phyloP scores from a whole-genome alignment of 352 stramenopile species.

The Pythium vanterpoolii region DNA sequence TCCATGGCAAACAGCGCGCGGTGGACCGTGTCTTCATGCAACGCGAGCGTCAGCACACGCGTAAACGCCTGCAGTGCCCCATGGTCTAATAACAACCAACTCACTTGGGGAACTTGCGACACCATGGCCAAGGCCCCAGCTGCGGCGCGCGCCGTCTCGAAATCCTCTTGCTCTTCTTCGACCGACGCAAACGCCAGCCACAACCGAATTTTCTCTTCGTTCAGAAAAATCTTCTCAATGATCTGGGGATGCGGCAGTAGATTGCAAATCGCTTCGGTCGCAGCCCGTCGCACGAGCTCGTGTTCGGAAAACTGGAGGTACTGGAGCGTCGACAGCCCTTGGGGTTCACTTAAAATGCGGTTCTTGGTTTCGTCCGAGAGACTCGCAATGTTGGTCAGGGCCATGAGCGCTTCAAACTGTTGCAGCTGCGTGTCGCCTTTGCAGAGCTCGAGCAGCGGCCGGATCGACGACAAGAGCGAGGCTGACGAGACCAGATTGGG shows the following conservation, averaged over 20 bases:
- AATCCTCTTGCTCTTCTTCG: constrained; percentile 91
- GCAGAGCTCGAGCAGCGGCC: constrained; percentile 91
- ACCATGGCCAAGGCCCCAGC: constrained; percentile 94
- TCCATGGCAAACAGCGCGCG: constrained; percentile 72
- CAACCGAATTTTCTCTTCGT: constrained; percentile 91
- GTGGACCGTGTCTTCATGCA: constrained; percentile 67
- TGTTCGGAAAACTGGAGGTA: constrained; percentile 97
- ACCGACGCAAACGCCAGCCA: constrained; percentile 92
- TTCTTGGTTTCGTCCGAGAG: constrained; percentile 94
- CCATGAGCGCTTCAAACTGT: constrained; percentile 94
- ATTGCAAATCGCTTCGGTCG: constrained; percentile 97
- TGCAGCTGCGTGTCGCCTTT: constrained; percentile 92
- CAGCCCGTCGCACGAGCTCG: constrained; percentile 93
- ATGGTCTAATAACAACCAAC: constrained; percentile 68
- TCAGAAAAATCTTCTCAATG: constrained; percentile 91
- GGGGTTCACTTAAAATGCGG: constrained; percentile 62
- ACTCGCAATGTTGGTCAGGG: constrained; percentile 96
- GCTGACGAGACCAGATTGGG: constrained; percentile 84
- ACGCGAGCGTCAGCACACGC: constrained; percentile 43
- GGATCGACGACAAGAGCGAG: constrained; percentile 74
- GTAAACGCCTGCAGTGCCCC: constrained; percentile 57
- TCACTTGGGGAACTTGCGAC: constrained; percentile 67
- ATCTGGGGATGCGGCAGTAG: constrained; percentile 92
- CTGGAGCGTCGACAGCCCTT: constrained; percentile 72
- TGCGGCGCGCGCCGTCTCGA: constrained; percentile 90